Evolutionary conservation across 2,329 filamentous ascomycete species (phyloP).

Genomic region (Tolypocladium pustulatum): DNA sequence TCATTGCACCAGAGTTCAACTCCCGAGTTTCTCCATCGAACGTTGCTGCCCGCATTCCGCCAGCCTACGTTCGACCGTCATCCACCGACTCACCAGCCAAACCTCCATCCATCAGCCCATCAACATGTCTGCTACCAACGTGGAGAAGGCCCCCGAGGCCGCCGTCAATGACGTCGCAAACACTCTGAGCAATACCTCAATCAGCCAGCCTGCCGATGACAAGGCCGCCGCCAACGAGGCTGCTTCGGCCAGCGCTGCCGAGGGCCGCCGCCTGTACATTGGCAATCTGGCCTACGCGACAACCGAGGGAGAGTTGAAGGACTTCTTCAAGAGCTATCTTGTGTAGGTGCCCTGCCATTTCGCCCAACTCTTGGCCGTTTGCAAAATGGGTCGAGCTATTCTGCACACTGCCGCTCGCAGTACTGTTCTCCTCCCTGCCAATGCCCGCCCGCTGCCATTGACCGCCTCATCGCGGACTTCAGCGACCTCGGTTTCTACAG

Average conservation of each 20-base stretch:
- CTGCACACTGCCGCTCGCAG: not conserved
- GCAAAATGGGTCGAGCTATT: not conserved
- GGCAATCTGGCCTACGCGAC: slow-evolving; percentile 99
- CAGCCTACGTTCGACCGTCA: slow-evolving; percentile 30
- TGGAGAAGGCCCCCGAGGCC: slow-evolving; percentile 55
- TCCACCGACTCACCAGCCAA: slow-evolving; percentile 35
- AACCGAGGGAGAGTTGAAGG: slow-evolving; percentile 99
- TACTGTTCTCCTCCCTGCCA: not conserved
- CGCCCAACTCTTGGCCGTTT: not conserved
- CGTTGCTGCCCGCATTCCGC: slow-evolving; percentile 24
- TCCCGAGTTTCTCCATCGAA: slow-evolving; percentile 30
- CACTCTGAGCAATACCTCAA: slow-evolving; percentile 62
- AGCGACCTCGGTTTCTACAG: not conserved
- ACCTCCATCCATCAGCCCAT: slow-evolving; percentile 30
- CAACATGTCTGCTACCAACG: slow-evolving; percentile 69
- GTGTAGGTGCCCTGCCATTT: slow-evolving; percentile 60
- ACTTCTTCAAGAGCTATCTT: slow-evolving; percentile 99
- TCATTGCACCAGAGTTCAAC: slow-evolving; percentile 66
- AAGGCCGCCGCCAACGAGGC: slow-evolving; percentile 69
- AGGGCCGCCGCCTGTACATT: slow-evolving; percentile 99
- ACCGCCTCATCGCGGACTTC: not conserved
- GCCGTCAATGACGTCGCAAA: slow-evolving; percentile 70
- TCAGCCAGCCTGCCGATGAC: slow-evolving; percentile 41
- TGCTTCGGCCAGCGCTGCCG: slow-evolving; percentile 91
- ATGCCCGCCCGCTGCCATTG: not conserved